Conservation (phyloP, 2,329 filamentous ascomycete species). For the Fusarium sp. region DNA sequence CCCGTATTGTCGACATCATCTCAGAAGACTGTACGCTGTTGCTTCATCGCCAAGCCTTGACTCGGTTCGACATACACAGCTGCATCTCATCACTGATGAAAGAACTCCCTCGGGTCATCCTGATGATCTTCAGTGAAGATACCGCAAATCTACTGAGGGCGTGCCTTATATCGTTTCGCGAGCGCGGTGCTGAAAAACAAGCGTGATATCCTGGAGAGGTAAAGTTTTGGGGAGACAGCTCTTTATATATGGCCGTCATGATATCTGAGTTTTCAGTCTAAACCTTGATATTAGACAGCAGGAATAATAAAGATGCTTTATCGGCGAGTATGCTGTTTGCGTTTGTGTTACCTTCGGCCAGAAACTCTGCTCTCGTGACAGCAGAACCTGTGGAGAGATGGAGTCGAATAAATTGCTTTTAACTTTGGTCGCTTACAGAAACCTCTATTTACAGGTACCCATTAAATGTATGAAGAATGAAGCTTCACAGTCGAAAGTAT, state of each 20-base stretch:
- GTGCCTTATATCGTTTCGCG: neutral
- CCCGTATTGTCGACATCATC: neutral
- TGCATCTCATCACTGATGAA: conserved; percentile 4
- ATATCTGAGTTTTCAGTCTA: neutral
- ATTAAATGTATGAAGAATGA: too few species aligned
- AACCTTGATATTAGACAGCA: neutral
- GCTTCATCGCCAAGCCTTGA: conserved; percentile 2
- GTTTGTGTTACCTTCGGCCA: neutral
- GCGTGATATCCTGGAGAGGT: neutral
- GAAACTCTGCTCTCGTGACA: neutral
- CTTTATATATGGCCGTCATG: neutral
- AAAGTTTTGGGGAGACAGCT: neutral
- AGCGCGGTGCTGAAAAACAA: neutral
- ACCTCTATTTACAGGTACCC: too few species aligned
- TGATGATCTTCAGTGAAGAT: neutral
- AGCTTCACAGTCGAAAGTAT: too few species aligned
- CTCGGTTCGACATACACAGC: neutral
- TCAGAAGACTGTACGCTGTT: conserved; percentile 7
- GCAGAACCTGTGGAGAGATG: neutral
- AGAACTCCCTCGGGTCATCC: neutral
- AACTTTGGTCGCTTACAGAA: neutral
- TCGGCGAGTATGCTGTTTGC: neutral
- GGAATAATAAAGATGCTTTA: neutral
- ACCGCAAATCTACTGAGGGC: neutral
- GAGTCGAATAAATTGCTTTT: neutral